A percentile compares a stretch with the other conserved stretches of the same genome.
These are phyloP conservation scores for Pseudopyrenochaeta lycopersici DNA, from an alignment of 2,329 filamentous ascomycete genomes.

Conservation along the genomic window DNA sequence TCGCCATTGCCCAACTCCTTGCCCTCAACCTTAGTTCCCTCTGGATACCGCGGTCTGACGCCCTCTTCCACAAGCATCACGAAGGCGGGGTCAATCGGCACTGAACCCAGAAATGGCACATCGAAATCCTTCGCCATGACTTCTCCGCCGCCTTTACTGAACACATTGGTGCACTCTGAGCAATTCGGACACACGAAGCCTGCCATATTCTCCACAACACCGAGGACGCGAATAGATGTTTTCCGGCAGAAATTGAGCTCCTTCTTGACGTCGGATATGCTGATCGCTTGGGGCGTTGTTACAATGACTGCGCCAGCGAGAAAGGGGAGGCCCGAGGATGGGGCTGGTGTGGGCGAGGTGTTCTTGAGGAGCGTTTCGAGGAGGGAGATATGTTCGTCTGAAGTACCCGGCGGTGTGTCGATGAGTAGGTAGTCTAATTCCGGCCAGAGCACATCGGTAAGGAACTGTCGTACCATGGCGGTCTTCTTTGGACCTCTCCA, in stretches of 20 bases:
- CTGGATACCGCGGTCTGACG: constrained; percentile 71
- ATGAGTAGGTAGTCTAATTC: constrained; percentile 91
- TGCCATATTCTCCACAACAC: constrained; percentile 97
- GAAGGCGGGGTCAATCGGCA: constrained; percentile 94
- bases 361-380: constrained; percentile 76
- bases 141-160: constrained; percentile 88
- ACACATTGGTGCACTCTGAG: constrained; percentile 89
- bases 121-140: constrained; percentile 88
- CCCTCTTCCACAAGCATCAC: constrained; percentile 84
- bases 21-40: constrained; percentile 64
- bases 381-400: constrained; percentile 95
- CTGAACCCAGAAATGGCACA: constrained; percentile 83
- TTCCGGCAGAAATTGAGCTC: constrained; percentile 95
- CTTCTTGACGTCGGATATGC: constrained; percentile 92
- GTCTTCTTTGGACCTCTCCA: constrained; percentile 99
- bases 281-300: constrained; percentile 93
- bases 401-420: constrained; percentile 95
- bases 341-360: constrained; percentile 26
- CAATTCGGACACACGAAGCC: constrained; percentile 83
- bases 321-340: constrained; percentile 18
- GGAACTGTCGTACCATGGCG: constrained; percentile 96
- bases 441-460: constrained; percentile 88
- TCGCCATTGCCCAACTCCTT: constrained; percentile 35
- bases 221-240: constrained; percentile 79
- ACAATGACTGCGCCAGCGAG: constrained; percentile 91